Evolutionary conservation across 331 rosid genomes (phyloP).

Genomic region (Ulmus americana): DNA sequence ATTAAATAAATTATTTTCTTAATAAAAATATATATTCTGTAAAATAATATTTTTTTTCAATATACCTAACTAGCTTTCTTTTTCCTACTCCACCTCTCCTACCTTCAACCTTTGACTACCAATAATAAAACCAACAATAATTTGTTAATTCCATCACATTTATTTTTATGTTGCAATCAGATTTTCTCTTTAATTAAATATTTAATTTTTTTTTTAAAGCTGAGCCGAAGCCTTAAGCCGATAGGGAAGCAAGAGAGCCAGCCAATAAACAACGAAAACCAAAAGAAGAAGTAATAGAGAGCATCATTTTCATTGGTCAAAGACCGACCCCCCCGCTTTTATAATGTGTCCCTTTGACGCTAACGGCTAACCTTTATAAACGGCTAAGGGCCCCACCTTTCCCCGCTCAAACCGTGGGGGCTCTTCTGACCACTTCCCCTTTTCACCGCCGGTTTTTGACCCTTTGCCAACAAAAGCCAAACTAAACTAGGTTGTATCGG

Average conservation of each 20-base stretch:
- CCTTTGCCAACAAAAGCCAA: not conserved
- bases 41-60: too few species aligned
- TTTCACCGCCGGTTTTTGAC: conserved; percentile 20
- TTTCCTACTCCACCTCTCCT: not conserved
- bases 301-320: conserved; percentile 8
- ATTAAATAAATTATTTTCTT: too few species aligned
- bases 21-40: too few species aligned
- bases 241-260: not conserved
- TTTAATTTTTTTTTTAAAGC: not conserved
- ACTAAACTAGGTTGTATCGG: too few species aligned
- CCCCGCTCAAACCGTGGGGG: conserved; percentile 14
- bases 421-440: not conserved
- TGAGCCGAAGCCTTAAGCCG: conserved; percentile 14
- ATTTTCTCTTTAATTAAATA: too few species aligned
- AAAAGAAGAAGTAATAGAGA: not conserved
- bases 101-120: not conserved
- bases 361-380: too few species aligned
- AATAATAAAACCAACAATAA: not conserved
- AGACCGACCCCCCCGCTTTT: not conserved
- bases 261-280: not conserved
- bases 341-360: too few species aligned
- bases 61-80: not conserved
- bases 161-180: not conserved
- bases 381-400: conserved; percentile 19
- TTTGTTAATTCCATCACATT: not conserved